Percentiles rank a stretch among this genome's conserved stretches.
Conservation (phyloP, 495 filamentous ascomycete species). For the Podospora appendiculata region DNA sequence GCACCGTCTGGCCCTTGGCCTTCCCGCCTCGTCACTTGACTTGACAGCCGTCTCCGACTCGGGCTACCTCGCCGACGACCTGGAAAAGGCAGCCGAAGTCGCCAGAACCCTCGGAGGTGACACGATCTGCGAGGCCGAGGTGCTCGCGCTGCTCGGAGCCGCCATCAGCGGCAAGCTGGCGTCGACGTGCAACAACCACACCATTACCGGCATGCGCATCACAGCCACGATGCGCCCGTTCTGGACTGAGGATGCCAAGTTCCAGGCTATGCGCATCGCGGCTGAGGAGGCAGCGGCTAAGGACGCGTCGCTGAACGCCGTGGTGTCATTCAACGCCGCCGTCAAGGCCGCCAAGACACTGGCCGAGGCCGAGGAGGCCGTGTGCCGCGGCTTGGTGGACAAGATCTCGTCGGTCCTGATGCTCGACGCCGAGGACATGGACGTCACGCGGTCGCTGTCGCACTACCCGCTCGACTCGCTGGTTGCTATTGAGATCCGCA, state of each 20-base stretch:
- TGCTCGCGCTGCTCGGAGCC: slow-evolving; percentile 39
- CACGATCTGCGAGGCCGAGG: slow-evolving; percentile 45
- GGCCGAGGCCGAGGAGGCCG: slow-evolving; percentile 37
- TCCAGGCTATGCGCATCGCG: slow-evolving; percentile 40
- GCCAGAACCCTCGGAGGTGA: slow-evolving; percentile 41
- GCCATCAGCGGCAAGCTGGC: slow-evolving; percentile 35
- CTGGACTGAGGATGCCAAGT: slow-evolving; percentile 46
- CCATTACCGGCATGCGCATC: slow-evolving; percentile 46
- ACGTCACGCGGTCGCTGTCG: slow-evolving; percentile 37
- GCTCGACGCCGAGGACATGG: slow-evolving; percentile 45
- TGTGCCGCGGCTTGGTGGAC: slow-evolving; percentile 37
- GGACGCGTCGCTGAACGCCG: slow-evolving; percentile 23
- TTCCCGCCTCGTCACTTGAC: slow-evolving; percentile 45
- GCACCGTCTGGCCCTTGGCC: slow-evolving; percentile 34
- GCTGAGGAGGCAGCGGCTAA: slow-evolving; percentile 35
- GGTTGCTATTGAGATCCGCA: slow-evolving; percentile 46
- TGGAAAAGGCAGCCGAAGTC: slow-evolving; percentile 38
- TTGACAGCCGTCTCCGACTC: slow-evolving; percentile 49
- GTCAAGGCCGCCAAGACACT: slow-evolving; percentile 32
- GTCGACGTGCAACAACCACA: slow-evolving; percentile 36
- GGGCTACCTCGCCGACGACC: slow-evolving; percentile 46
- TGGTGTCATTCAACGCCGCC: slow-evolving; percentile 32
- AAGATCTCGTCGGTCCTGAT: slow-evolving; percentile 44
- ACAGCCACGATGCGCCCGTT: slow-evolving; percentile 37
- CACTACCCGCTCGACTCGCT: slow-evolving; percentile 48